Percentiles rank a stretch among this genome's conserved stretches.
These are phyloP conservation scores for Beta vulgaris DNA, from an alignment of 148 eudicot species.

Conservation along the genomic window DNA sequence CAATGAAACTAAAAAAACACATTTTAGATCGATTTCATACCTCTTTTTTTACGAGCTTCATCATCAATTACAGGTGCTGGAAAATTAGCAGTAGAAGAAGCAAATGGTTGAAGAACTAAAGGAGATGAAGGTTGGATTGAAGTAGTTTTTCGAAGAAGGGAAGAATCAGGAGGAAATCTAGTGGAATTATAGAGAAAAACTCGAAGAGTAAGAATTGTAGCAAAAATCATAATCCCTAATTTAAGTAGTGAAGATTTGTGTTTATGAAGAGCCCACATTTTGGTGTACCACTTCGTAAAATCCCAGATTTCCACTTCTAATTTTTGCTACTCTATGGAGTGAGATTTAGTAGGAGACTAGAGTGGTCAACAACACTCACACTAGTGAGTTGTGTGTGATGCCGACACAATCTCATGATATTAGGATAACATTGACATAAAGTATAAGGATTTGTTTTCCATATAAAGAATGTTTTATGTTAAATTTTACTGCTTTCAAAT, in stretches of 20 bases:
- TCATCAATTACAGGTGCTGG: neutral
- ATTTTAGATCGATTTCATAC: neutral
- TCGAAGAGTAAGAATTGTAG: slow-evolving; percentile 34
- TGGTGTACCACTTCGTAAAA: slow-evolving; percentile 25
- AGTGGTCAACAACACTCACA: too few relatives aligned
- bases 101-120: neutral
- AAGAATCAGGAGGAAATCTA: slow-evolving; percentile 26
- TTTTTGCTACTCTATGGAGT: too few relatives aligned
- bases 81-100: neutral
- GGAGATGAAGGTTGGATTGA: neutral
- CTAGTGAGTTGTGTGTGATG: slow-evolving; percentile 3
- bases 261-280: slow-evolving; percentile 30
- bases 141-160: neutral
- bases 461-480: too few relatives aligned
- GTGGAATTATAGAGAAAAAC: slow-evolving; percentile 31
- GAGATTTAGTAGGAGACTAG: too few relatives aligned
- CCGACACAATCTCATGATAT: neutral
- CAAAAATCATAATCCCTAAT: slow-evolving; percentile 33
- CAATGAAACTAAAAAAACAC: neutral
- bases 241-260: slow-evolving; percentile 37
- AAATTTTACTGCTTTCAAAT: too few relatives aligned
- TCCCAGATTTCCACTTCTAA: too few relatives aligned
- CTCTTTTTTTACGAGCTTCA: neutral
- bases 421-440: too few relatives aligned
- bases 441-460: too few relatives aligned